Base-by-base conservation (phyloP, 345 rosid genomes). In the Boechera divaricarpa region DNA sequence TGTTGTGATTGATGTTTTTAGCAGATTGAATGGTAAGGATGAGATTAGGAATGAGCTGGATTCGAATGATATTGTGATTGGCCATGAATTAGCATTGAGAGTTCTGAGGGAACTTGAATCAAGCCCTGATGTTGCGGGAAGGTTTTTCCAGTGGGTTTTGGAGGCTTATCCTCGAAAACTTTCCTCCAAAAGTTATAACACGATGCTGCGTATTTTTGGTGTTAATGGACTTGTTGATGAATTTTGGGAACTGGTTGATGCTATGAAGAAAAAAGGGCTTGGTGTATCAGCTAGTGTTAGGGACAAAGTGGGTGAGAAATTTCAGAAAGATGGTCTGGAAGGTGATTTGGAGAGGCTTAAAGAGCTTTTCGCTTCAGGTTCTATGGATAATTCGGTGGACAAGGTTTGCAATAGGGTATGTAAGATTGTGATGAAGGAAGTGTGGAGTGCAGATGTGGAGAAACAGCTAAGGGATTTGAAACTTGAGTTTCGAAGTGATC, bases 251-350 rank as follows among this genome's bases (percentile, higher is more conserved):
- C 82, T 92, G 80, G 88, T 85, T 77, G 90, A 78, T 66, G 73
- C 15, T n/a, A 89, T 91, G 98, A 92, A 87, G 91, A 77, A 71
- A 68, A 87, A 81, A 70, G 98, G 97, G 5, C 92, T 88, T 63
- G 98, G 99, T 5, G 86, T 95, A 2, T 85, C 94, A 6, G 84
- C 82, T 61, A 63, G 52, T 44, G 88, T 91, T 9, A 87, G 91
- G 1, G 89, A 95, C 73, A 87, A 39, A 77, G 88, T 83, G 33
- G 79, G 67, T 42, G 87, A 80, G 67, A 87, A 78, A 32, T 89
- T 91, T 82, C 85, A 83, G 83, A 81, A 78, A 57, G 89, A 90
- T 53, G 96, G 94, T 2, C 42, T 77, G 29, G 75, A 67, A 59
- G 7, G 72, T 57, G 96, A 95, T 82, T 71, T 86, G 64, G 89